These are phyloP conservation scores for Calocybe indica DNA, from an alignment of 768 basidiomycete genomes.

Conservation along the genomic window DNA sequence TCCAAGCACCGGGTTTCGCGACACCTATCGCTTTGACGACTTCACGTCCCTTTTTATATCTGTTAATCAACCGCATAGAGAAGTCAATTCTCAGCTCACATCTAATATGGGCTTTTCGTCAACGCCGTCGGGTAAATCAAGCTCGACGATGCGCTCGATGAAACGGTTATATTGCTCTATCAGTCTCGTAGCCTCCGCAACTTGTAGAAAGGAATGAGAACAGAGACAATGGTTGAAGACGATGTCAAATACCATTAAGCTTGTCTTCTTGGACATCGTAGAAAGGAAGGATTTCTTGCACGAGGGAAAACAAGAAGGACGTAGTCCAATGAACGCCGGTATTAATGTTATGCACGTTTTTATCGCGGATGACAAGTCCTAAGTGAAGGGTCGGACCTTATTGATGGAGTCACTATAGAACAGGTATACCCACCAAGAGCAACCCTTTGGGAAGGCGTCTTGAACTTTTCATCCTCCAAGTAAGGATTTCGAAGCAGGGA, in stretches of 20 bases:
- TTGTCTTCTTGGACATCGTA: conserved; percentile 36
- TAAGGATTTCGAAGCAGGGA: conserved; percentile 33
- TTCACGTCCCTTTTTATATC: conserved; percentile 58
- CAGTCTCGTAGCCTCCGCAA: conserved; percentile 35
- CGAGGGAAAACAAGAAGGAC: conserved; percentile 69
- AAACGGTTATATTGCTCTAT: conserved; percentile 66
- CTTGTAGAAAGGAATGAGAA: conserved; percentile 21
- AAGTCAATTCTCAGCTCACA: conserved; percentile 39
- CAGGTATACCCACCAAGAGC: conserved; percentile 45
- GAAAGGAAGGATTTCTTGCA: conserved; percentile 58
- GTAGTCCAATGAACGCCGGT: conserved; percentile 66
- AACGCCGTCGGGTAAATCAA: conserved; percentile 52
- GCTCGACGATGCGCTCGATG: conserved; percentile 48
- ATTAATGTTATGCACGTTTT: conserved; percentile 53
- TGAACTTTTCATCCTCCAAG: conserved; percentile 26
- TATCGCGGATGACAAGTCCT: conserved; percentile 70
- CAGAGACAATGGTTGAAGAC: background rate
- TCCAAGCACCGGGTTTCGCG: conserved; percentile 64
- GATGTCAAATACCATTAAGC: conserved; percentile 36
- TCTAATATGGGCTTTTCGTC: conserved; percentile 74
- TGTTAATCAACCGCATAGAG: conserved; percentile 1
- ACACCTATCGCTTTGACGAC: conserved; percentile 48
- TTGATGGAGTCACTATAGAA: conserved; percentile 1
- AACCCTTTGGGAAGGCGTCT: conserved; percentile 42
- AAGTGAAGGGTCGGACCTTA: background rate